These are phyloP conservation scores for Arthrocladium fulminans DNA, from an alignment of 2,329 filamentous ascomycete genomes.

Conservation along the genomic window DNA sequence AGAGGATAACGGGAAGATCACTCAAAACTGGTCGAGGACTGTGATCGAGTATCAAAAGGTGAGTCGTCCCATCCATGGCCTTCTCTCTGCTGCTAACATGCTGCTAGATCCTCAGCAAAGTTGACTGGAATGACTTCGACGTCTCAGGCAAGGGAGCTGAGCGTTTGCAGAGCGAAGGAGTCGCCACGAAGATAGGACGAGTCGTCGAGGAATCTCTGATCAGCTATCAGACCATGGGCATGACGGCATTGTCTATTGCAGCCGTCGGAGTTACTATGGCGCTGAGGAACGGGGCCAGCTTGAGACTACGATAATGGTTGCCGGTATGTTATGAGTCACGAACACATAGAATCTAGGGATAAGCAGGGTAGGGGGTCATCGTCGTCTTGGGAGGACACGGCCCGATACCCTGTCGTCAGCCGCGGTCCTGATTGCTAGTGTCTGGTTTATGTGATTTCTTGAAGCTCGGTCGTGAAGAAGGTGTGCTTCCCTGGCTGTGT, in stretches of 20 bases:
- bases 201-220: slow-evolving; percentile 31
- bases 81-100: slow-evolving; percentile 5
- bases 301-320: slow-evolving; percentile 10
- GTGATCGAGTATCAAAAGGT: slow-evolving; percentile 48
- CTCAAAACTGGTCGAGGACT: slow-evolving; percentile 49
- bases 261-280: slow-evolving; percentile 28
- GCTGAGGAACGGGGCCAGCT: slow-evolving; percentile 13
- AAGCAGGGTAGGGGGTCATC: neutral
- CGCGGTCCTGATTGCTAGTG: neutral
- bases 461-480: neutral
- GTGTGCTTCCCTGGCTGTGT: too few relatives aligned
- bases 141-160: slow-evolving; percentile 20
- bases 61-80: neutral
- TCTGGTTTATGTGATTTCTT: neutral
- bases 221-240: slow-evolving; percentile 39
- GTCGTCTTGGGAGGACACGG: neutral
- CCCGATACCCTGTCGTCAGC: neutral
- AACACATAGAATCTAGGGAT: neutral
- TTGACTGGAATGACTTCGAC: slow-evolving; percentile 25
- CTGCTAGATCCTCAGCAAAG: slow-evolving; percentile 21
- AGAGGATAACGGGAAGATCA: slow-evolving; percentile 42
- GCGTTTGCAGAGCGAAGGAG: slow-evolving; percentile 11
- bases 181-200: slow-evolving; percentile 23
- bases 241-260: slow-evolving; percentile 71
- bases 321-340: neutral